phyloP scores from a whole-genome alignment of 495 filamentous ascomycete species.

The Hypoxylon rickii region DNA sequence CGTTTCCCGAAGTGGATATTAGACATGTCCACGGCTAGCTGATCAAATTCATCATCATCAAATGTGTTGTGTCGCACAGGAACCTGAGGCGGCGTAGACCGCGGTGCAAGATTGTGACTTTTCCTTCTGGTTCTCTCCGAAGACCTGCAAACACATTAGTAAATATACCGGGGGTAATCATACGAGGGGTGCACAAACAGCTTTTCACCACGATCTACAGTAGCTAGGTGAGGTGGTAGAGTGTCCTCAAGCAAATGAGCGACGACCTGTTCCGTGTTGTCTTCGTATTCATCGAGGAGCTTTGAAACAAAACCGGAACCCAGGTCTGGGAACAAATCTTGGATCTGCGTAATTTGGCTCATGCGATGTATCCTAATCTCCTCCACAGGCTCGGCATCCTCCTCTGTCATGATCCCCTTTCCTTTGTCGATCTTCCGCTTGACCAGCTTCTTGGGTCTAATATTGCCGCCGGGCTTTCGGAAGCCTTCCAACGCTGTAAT shows the following conservation, averaged over 20 bases:
- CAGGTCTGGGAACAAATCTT: conserved; percentile 90
- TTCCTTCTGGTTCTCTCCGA: conserved; percentile 31
- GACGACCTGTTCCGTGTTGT: conserved; percentile 79
- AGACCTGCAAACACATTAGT: conserved; percentile 35
- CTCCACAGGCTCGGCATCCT: conserved; percentile 48
- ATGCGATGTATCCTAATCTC: conserved; percentile 78
- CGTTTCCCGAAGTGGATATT: conserved; percentile 78
- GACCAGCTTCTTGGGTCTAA: conserved; percentile 57
- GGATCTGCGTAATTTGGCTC: conserved; percentile 82
- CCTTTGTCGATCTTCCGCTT: conserved; percentile 66
- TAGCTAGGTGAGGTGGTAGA: conserved; percentile 65
- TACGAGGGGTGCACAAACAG: conserved; percentile 45
- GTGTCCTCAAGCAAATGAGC: conserved; percentile 83
- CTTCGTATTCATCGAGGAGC: conserved; percentile 76
- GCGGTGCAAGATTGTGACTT: conserved; percentile 43
- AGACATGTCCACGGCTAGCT: conserved; percentile 63
- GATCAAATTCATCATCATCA: conserved; percentile 81
- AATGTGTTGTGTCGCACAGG: conserved; percentile 63
- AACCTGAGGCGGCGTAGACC: conserved; percentile 46
- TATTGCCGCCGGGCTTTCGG: conserved; percentile 56
- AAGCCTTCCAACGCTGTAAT: conserved; percentile 56
- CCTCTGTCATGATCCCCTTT: conserved; percentile 59
- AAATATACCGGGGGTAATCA: background rate
- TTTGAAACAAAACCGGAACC: conserved; percentile 80
- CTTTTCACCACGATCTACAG: conserved; percentile 58